A percentile compares a stretch with the other conserved stretches of the same genome.
These are phyloP conservation scores for Mucor plumbeus DNA, from an alignment of 371 early-diverging fungal species.

Conservation along the genomic window DNA sequence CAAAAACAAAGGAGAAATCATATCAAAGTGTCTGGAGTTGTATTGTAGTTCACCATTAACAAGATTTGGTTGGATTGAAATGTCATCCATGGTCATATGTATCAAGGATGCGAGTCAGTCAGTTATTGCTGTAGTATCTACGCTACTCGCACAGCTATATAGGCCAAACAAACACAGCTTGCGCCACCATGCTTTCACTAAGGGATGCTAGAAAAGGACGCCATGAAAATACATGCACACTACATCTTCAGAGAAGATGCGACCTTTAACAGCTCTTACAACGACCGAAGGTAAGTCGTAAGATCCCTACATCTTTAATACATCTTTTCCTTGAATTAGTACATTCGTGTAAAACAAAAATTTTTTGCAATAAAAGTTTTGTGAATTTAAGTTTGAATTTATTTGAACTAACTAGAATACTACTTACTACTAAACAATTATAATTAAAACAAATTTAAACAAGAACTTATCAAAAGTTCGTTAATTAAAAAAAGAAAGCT, in stretches of 20 bases:
- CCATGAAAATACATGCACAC: too few relatives aligned
- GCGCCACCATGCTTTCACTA: background rate
- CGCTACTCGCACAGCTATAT: conserved; percentile 21
- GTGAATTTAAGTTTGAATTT: too few relatives aligned
- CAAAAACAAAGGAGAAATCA: conserved; percentile 17
- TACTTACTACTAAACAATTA: too few relatives aligned
- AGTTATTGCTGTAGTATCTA: conserved; percentile 19
- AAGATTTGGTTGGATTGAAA: conserved; percentile 20
- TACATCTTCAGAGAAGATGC: conserved; percentile 16
- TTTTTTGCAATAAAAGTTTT: too few relatives aligned
- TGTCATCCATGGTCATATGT: conserved; percentile 17
- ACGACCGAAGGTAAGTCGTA: conserved; percentile 20
- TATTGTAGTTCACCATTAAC: conserved; percentile 25
- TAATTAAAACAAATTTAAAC: too few relatives aligned
- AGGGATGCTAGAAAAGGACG: too few relatives aligned
- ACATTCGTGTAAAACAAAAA: too few relatives aligned
- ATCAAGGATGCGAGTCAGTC: conserved; percentile 19
- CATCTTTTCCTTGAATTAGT: conserved; percentile 4
- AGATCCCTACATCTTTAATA: conserved; percentile 18
- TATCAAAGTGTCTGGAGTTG: conserved; percentile 23
- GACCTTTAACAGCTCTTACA: conserved; percentile 21
- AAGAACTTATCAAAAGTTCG: too few relatives aligned
- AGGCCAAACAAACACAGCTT: conserved; percentile 21
- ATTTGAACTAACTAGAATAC: too few relatives aligned
- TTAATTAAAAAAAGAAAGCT: too few relatives aligned